phyloP scores from a whole-genome alignment of 352 stramenopile species.

The Pythium brachiatum region DNA sequence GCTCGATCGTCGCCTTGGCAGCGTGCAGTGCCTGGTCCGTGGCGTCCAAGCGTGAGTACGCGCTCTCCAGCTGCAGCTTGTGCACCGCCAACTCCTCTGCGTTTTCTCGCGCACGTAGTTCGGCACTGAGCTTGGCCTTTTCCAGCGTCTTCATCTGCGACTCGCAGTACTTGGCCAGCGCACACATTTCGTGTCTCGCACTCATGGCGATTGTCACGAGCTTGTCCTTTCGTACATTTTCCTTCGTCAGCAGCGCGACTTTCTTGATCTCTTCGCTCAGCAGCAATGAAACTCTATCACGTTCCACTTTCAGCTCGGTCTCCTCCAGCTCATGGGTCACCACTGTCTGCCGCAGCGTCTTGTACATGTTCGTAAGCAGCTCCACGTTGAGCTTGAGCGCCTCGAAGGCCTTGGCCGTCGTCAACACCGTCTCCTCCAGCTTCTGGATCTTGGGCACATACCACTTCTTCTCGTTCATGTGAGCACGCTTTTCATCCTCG shows the following conservation, averaged over 20 bases:
- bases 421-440: constrained; percentile 65
- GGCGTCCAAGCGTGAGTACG: constrained; percentile 43
- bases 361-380: constrained; percentile 88
- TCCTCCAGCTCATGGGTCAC: constrained; percentile 52
- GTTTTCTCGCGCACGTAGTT: constrained; percentile 29
- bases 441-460: constrained; percentile 74
- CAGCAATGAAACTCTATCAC: constrained; percentile 44
- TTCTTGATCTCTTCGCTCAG: constrained; percentile 77
- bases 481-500: constrained; percentile 61
- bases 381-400: constrained; percentile 83
- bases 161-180: constrained; percentile 48
- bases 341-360: constrained; percentile 49
- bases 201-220: constrained; percentile 76
- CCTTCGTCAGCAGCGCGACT: constrained; percentile 61
- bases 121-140: constrained; percentile 23
- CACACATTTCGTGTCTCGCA: constrained; percentile 68
- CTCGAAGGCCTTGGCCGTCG: constrained; percentile 56
- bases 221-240: constrained; percentile 70
- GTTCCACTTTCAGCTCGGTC: constrained; percentile 59
- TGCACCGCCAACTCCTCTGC: constrained; percentile 36
- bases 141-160: constrained; percentile 31
- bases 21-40: constrained; percentile 29
- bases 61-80: constrained; percentile 47
- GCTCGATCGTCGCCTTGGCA: constrained; percentile 27
- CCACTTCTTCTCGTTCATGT: constrained; percentile 65